Evolutionary conservation across 345 rosid species (phyloP), one percentile per base, ranked within the genome.

Genomic region (Bruguiera parviflora): DNA sequence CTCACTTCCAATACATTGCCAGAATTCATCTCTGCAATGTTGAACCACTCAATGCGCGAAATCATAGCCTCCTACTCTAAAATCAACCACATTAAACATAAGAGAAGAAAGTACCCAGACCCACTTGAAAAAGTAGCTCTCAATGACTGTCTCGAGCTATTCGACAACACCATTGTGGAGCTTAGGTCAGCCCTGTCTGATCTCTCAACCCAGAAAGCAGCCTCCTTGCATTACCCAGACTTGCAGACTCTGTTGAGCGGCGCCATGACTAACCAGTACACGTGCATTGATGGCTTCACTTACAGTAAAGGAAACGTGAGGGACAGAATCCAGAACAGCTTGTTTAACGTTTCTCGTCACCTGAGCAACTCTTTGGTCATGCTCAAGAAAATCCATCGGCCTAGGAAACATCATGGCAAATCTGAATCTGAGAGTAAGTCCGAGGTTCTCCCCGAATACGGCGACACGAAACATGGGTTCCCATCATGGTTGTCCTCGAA

Each of bases 191-290:
- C 86, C 20, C 37, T 88, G 31, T 56, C 85, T 11, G 82, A 83
- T 62, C 90, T 92, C 75, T 69, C 75, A 9, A 53, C 73, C 2
- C 60, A 25, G 10, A 76, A 68, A 52, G 71, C 77, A 24, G 58
- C 77, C 21, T 58, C 84, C 15, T 35, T 46, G 60, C 76, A 80
- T 67, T 68, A 63, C 87, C 81, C 82, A 53, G 84, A 83, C 69
- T 59, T 90, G 73, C 86, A 80, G 55, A 89, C 92, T 51, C 67
- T 93, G 33, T 73, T 91, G 25, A 89, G 92, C 73, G 86, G 74
- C 19, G 89, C 97, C 56, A 89, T 89, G 84, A 91, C 96, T 18
- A 88, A 91, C 73, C 94, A 89, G 82, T 87, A 86, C 86, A 93
- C 98, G 53, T 93, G 97, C 64, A 96, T 93, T 8, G 94, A 91